Conservation (phyloP, 1,139 yeast genomes). For the Lodderomyces theae region DNA sequence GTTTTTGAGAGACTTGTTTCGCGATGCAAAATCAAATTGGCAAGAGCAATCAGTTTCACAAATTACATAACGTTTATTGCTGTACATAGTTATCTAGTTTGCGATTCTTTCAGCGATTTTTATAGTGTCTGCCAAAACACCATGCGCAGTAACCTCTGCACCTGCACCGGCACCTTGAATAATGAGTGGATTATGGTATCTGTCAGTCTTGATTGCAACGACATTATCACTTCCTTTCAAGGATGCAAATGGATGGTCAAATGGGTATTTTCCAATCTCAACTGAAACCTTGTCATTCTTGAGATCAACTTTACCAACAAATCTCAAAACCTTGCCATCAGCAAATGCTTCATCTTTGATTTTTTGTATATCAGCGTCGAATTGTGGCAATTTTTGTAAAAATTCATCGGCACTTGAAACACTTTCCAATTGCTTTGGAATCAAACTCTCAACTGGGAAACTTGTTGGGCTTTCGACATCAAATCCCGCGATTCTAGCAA, state of each 20-base stretch:
- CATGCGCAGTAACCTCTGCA: constrained; percentile 97
- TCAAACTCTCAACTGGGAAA: constrained; percentile 92
- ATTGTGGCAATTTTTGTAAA: constrained; percentile 74
- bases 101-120: constrained; percentile 86
- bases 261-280: constrained; percentile 80
- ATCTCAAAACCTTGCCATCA: constrained; percentile 85
- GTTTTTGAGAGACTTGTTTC: constrained; percentile 50
- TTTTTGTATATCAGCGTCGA: constrained; percentile 73
- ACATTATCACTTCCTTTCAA: constrained; percentile 96
- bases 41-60: constrained; percentile 24
- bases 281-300: constrained; percentile 68
- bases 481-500: constrained; percentile 89
- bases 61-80: constrained; percentile 6
- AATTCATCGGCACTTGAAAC: constrained; percentile 74
- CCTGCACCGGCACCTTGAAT: constrained; percentile 99
- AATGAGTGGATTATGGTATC: constrained; percentile 89
- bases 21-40: constrained; percentile 57
- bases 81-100: constrained; percentile 16
- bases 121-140: constrained; percentile 90
- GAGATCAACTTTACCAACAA: constrained; percentile 87
- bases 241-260: constrained; percentile 93
- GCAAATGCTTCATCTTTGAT: constrained; percentile 78
- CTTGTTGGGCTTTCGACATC: constrained; percentile 86
- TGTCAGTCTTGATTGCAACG: constrained; percentile 82
- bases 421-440: constrained; percentile 81